Evolutionary conservation across 352 stramenopile species (phyloP).

Genomic region (Aphanomyces stellatus): DNA sequence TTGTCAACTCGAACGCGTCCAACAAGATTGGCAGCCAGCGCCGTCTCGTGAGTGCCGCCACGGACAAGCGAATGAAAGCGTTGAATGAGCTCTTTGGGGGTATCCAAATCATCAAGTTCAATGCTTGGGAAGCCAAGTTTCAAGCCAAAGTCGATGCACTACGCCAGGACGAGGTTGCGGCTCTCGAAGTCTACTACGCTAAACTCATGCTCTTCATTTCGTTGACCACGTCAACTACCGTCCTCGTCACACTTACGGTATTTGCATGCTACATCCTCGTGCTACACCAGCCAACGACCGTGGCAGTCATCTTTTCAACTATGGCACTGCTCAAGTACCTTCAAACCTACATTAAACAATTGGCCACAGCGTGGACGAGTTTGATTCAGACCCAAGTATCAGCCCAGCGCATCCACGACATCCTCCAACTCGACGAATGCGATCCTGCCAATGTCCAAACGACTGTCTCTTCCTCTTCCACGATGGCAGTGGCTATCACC

Average conservation of each 20-base stretch:
- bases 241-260: slow-evolving; percentile 43
- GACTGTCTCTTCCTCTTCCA: background rate
- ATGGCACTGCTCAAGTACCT: slow-evolving; percentile 17
- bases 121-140: slow-evolving; percentile 76
- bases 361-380: slow-evolving; percentile 1
- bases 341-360: slow-evolving; percentile 3
- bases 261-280: slow-evolving; percentile 29
- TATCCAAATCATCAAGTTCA: slow-evolving; percentile 88
- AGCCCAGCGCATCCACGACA: slow-evolving; percentile 17
- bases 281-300: slow-evolving; percentile 11
- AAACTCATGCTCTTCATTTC: slow-evolving; percentile 35
- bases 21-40: background rate
- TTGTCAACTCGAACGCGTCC: too few species aligned
- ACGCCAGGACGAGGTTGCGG: slow-evolving; percentile 35
- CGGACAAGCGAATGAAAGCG: slow-evolving; percentile 45
- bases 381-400: slow-evolving; percentile 12
- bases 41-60: slow-evolving; percentile 1
- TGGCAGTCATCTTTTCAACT: slow-evolving; percentile 13
- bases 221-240: slow-evolving; percentile 35
- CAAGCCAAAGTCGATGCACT: slow-evolving; percentile 38
- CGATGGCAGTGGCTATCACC: slow-evolving; percentile 38
- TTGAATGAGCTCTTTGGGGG: slow-evolving; percentile 49
- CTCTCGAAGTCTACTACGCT: slow-evolving; percentile 42
- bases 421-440: background rate
- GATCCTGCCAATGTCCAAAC: background rate